Conservation (phyloP, 2,329 filamentous ascomycete genomes). For the Xylaria sp. region DNA sequence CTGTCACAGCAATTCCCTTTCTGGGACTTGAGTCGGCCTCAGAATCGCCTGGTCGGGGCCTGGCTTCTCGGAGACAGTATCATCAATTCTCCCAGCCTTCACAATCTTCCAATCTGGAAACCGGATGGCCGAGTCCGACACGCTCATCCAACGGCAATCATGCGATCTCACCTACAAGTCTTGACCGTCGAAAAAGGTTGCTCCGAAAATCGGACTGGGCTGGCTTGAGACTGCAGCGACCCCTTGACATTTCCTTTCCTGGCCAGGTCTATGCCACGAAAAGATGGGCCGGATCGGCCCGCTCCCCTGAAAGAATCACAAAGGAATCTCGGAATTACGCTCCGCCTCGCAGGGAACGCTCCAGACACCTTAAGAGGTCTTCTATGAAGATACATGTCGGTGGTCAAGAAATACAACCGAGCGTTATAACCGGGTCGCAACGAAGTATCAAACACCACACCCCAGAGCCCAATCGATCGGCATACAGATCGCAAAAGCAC, state of each 20-base stretch:
- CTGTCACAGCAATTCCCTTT: conserved; percentile 29
- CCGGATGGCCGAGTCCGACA: conserved; percentile 1
- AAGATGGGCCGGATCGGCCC: conserved; percentile 23
- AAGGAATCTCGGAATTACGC: conserved; percentile 9
- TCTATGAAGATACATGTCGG: conserved; percentile 34
- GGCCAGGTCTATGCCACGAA: conserved; percentile 20
- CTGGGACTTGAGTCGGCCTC: conserved; percentile 11
- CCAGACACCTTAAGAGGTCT: background rate
- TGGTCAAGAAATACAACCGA: conserved; percentile 31
- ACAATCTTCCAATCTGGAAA: conserved; percentile 16
- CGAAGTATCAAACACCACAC: conserved; percentile 19
- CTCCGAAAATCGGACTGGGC: conserved; percentile 34
- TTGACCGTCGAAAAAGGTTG: conserved; percentile 29
- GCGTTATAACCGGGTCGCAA: conserved; percentile 17
- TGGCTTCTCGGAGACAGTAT: conserved; percentile 4
- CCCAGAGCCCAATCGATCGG: conserved; percentile 5
- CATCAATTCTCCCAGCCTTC: conserved; percentile 19
- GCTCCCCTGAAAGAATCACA: conserved; percentile 5
- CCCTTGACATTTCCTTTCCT: conserved; percentile 30
- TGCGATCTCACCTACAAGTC: conserved; percentile 7
- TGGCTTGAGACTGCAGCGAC: conserved; percentile 32
- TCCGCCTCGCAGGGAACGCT: background rate
- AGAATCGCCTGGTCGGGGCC: conserved; percentile 1
- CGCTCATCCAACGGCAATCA: background rate
- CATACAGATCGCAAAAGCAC: background rate